Evolutionary conservation across 1,284 basidiomycete genomes (phyloP).

Genomic region (Butyriboletus regius): DNA sequence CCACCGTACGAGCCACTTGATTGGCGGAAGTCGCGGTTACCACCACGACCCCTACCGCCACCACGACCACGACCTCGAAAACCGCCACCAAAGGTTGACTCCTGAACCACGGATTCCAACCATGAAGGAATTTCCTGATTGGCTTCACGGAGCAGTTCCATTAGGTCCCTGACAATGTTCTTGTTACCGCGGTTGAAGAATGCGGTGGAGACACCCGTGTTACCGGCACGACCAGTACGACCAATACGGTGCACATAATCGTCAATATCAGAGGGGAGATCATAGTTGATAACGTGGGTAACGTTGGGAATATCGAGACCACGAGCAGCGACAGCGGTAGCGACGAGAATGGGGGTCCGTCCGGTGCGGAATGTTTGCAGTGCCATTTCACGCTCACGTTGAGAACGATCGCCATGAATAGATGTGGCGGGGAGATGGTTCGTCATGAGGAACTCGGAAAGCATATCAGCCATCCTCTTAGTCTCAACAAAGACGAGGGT

Average conservation of each 20-base stretch:
- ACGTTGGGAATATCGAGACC: conserved; percentile 99
- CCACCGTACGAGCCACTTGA: conserved; percentile 36
- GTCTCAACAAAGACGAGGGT: conserved; percentile 99
- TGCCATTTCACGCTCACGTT: conserved; percentile 94
- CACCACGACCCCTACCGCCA: conserved; percentile 52
- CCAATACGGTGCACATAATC: conserved; percentile 98
- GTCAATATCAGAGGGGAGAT: conserved; percentile 96
- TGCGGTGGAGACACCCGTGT: conserved; percentile 90
- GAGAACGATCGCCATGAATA: conserved; percentile 96
- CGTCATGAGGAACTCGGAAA: conserved; percentile 89
- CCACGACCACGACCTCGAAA: conserved; percentile 58
- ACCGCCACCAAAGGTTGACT: conserved; percentile 60
- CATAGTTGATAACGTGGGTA: conserved; percentile 97
- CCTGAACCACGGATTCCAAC: conserved; percentile 81
- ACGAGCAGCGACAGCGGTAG: conserved; percentile 96
- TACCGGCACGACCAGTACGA: conserved; percentile 98
- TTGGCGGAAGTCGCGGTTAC: conserved; percentile 46
- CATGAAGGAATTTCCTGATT: conserved; percentile 94
- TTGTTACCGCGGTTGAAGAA: conserved; percentile 91
- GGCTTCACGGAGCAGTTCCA: conserved; percentile 91
- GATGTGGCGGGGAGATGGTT: conserved; percentile 87
- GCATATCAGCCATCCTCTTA: conserved; percentile 97
- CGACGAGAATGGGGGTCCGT: conserved; percentile 92
- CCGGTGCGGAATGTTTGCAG: conserved; percentile 93
- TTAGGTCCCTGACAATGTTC: conserved; percentile 84